These are phyloP conservation scores for Pichiaceae sp. DNA, from an alignment of 1,139 yeast species.

Conservation along the genomic window DNA sequence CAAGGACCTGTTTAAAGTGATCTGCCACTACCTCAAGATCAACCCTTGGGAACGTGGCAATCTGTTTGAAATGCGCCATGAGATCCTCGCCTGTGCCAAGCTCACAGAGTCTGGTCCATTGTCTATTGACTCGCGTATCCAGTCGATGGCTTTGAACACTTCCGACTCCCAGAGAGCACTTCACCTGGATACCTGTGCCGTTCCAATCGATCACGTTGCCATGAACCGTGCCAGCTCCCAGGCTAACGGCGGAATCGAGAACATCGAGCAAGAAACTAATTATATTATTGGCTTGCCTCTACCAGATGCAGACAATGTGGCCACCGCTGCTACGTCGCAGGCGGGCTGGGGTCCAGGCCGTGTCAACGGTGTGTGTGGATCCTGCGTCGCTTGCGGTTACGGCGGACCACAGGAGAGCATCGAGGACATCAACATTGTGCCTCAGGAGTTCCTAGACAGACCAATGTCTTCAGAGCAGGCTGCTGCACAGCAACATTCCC, in stretches of 20 bases:
- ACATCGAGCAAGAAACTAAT: conserved; percentile 19
- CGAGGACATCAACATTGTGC: neutral
- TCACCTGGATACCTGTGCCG: conserved; percentile 20
- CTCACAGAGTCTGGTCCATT: conserved; percentile 31
- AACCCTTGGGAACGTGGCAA: conserved; percentile 60
- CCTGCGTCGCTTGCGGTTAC: conserved; percentile 21
- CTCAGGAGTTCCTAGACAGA: neutral
- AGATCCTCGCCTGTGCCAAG: conserved; percentile 30
- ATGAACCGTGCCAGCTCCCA: conserved; percentile 20
- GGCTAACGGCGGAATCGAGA: conserved; percentile 18
- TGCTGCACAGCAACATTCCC: conserved; percentile 1
- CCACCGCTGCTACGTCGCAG: conserved; percentile 3
- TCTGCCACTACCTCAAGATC: conserved; percentile 44
- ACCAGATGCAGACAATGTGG: conserved; percentile 5
- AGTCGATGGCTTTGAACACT: conserved; percentile 17
- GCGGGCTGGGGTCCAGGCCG: conserved; percentile 2
- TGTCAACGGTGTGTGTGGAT: conserved; percentile 14
- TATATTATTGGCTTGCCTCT: conserved; percentile 19
- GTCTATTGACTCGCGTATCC: conserved; percentile 21
- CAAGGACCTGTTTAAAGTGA: conserved; percentile 45
- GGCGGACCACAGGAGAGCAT: conserved; percentile 8
- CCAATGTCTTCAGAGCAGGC: neutral
- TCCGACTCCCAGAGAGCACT: conserved; percentile 17
- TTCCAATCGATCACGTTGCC: conserved; percentile 26
- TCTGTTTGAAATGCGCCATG: conserved; percentile 37